Evolutionary conservation across 2,329 filamentous ascomycete species (phyloP), one percentile per base, ranked within the genome.

Genomic region (Calonectria hawksworthii): DNA sequence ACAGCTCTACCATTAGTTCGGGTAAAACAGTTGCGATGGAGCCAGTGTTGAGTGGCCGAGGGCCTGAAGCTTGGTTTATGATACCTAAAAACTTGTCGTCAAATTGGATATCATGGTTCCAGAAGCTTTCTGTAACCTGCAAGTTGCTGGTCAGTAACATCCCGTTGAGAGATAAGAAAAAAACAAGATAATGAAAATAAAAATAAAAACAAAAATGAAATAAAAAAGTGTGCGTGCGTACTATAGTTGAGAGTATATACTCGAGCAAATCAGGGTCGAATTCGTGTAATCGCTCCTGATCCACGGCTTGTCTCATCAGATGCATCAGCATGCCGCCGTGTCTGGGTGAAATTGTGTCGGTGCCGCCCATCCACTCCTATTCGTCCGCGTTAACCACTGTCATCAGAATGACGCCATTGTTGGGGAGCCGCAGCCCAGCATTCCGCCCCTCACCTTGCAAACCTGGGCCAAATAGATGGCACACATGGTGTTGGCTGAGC

Each of bases 381-480:
- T 50, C n/a, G 18, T 3, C 21, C 38, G n/a, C 18, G 26, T 23
- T 23, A 34, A 34, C 6, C 23, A 28, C 23, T 1, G 10, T 32
- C 8, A 64, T 16, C 21, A 44, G 9, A 4, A 50, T 65, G 14
- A 13, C 18, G 16, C 3, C 14, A 50, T 61, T 8, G 6, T n/a
- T 36, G n/a, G n/a, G n/a, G n/a, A n/a, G 41, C 21, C 2, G 41
- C 41, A 44, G 18, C 18, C 18, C 36, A 26, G 21, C 14, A 23
- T 10, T 21, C 11, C n/a, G 14, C 21, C 26, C 10, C 61, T 65
- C 28, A 65, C 61, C 30, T 65, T 65, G 16, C 61, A 65, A 10
- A 65, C 61, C 44, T 65, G 61, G 6, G 61, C 61, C 26, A 65
- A 21, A 41, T 65, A 65, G 41, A 65, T 65, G 61, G 61, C 61